Conservation (phyloP, 208 protist genomes). For the Strigomonas galati region DNA sequence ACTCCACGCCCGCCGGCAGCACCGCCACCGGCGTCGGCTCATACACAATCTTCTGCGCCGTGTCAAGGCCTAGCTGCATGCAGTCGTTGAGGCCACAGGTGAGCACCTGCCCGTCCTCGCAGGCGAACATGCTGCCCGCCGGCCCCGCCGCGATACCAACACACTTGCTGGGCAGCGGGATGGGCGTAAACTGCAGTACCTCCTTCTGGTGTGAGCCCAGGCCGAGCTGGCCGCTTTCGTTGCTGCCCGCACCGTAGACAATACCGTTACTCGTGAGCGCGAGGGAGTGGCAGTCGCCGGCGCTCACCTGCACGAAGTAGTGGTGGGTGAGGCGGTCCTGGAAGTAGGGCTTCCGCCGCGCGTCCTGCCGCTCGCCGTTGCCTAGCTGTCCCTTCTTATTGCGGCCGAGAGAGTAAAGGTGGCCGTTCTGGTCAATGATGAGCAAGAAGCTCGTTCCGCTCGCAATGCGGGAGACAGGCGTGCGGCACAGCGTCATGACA, state of each 20-base stretch:
- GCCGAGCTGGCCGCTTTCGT: slow-evolving; percentile 84
- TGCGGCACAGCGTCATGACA: slow-evolving; percentile 78
- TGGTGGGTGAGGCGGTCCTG: slow-evolving; percentile 54
- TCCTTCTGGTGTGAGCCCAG: slow-evolving; percentile 42
- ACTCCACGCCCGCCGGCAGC: slow-evolving; percentile 62
- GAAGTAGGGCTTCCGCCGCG: slow-evolving; percentile 58
- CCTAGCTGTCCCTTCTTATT: slow-evolving; percentile 88
- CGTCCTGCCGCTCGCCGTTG: slow-evolving; percentile 60
- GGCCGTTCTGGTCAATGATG: slow-evolving; percentile 84
- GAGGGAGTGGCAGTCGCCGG: slow-evolving; percentile 79
- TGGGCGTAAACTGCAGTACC: slow-evolving; percentile 49
- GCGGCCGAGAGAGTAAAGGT: slow-evolving; percentile 71
- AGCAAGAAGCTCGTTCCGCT: slow-evolving; percentile 75
- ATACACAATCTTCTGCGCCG: slow-evolving; percentile 41
- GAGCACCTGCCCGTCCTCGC: slow-evolving; percentile 67
- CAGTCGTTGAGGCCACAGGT: slow-evolving; percentile 78
- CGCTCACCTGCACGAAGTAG: slow-evolving; percentile 81
- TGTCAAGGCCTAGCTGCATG: slow-evolving; percentile 81
- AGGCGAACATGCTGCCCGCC: slow-evolving; percentile 81
- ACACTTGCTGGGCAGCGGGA: slow-evolving; percentile 64
- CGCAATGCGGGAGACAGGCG: slow-evolving; percentile 68
- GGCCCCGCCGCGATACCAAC: slow-evolving; percentile 81
- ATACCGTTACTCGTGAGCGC: slow-evolving; percentile 80
- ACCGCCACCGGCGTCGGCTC: slow-evolving; percentile 39
- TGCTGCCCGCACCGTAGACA: slow-evolving; percentile 81